Evolutionary conservation across 2,329 filamentous ascomycete species (phyloP), one percentile per base, ranked within the genome.

Genomic region (Pseudohalonectria lignicola): DNA sequence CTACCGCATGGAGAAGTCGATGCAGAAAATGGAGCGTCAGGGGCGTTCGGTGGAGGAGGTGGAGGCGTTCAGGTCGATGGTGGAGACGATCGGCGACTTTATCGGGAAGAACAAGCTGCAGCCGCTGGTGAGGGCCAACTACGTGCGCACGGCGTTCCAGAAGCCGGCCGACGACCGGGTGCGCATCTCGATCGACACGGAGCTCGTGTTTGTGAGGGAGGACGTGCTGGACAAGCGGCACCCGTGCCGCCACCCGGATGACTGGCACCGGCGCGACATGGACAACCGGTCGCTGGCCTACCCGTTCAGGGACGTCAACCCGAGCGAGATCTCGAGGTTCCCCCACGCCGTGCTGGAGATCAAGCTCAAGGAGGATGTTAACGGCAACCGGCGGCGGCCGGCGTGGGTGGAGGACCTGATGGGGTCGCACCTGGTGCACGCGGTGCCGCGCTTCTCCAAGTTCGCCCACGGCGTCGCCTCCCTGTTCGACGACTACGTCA

Each of bases 401-500:
- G 75, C 80, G 45, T 98, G 92, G 92, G 70, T 96, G 25, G 76
- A 87, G 48, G 92, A 98, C 48, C 65, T 98, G 48, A 95, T 94
- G 76, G 72, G 76, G 37, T 95, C 87, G 5, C 90, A 98, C 58
- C 73, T 98, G 4, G 84, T 98, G 45, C 87, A 94, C 55, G 79
- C 87, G 33, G 80, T 84, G 0, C 86, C 88, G 2, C 78, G 83
- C 36, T 98, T 98, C 63, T 95, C 87, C 51, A 98, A 98, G 59
- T 98, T 96, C 50, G 83, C 94, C 3, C 90, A 98, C 51, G 92
- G 92, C 43, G 80, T 93, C 4, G 88, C 90, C 7, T 80, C 82
- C 29, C 70, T 98, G 2, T 96, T 96, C 49, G 92, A 96, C 52
- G 86, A 98, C 59, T 78, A 94, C 53, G 88, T 98, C 57, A 96